Conservation (phyloP, 2,329 filamentous ascomycete species). For the Setomelanomma holmii region DNA sequence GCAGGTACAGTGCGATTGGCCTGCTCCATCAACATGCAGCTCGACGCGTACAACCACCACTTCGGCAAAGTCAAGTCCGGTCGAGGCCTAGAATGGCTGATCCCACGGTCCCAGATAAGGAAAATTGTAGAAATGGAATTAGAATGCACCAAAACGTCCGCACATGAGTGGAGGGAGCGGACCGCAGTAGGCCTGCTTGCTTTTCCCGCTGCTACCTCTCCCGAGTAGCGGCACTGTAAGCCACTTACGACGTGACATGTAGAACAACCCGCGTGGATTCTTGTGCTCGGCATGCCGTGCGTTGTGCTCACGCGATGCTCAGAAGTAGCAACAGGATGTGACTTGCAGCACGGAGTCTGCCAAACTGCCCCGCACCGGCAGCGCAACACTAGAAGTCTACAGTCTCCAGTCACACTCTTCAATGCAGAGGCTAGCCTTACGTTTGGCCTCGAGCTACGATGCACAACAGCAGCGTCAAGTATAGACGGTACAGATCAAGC, state of each 20-base stretch:
- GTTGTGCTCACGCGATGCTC: neutral
- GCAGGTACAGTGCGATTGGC: conserved; percentile 7
- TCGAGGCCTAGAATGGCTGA: neutral
- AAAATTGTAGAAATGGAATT: conserved; percentile 5
- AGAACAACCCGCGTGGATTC: neutral
- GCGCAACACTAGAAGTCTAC: neutral
- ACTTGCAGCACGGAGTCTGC: no score
- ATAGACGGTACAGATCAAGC: neutral
- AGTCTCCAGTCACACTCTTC: neutral
- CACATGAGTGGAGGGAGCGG: neutral
- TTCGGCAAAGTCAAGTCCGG: conserved; percentile 12
- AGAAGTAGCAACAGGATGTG: neutral
- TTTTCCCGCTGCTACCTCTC: neutral
- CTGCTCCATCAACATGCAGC: neutral
- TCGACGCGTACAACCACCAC: conserved; percentile 3
- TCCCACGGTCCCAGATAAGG: conserved; percentile 11
- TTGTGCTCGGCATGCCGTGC: neutral
- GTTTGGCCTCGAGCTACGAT: neutral
- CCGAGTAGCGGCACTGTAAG: neutral
- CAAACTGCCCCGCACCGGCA: neutral
- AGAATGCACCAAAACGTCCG: neutral
- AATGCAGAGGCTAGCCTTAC: neutral
- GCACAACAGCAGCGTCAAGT: neutral
- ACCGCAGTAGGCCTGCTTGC: neutral
- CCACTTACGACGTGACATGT: conserved; percentile 7